These are phyloP conservation scores for Saccharum hybrid DNA, from an alignment of 202 grass and related monocot genomes.

Conservation along the genomic window DNA sequence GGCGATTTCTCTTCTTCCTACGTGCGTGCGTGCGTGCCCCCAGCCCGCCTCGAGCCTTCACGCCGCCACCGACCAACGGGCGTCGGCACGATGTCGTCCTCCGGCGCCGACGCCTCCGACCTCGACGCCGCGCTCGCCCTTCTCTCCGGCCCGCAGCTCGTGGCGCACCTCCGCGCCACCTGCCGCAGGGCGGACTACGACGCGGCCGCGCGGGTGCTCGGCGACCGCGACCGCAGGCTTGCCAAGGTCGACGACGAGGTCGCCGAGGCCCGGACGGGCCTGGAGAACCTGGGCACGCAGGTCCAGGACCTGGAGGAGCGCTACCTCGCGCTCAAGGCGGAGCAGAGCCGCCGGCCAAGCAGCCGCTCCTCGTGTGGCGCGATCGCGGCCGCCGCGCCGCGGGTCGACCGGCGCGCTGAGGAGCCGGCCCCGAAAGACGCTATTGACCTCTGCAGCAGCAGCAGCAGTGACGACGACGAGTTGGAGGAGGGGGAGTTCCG, in stretches of 20 bases:
- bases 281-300: not conserved
- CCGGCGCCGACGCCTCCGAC: not conserved
- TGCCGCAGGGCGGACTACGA: conserved; percentile 30
- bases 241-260: not conserved
- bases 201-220: conserved; percentile 42
- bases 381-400: not conserved
- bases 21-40: not conserved
- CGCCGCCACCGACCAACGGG: not conserved
- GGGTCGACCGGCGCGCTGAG: not conserved
- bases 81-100: conserved; percentile 19
- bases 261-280: not conserved
- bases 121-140: conserved; percentile 10
- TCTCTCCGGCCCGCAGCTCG: conserved; percentile 33
- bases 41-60: not conserved
- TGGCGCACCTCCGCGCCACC: conserved; percentile 20
- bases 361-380: not conserved
- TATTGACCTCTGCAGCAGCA: conserved; percentile 36
- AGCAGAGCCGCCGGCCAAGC: not conserved
- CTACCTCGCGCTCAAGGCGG: not conserved
- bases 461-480: not conserved
- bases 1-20: not conserved
- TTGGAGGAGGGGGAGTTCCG: not conserved
- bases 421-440: not conserved
- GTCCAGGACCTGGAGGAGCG: not conserved
- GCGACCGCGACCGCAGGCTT: conserved; percentile 25